These are phyloP conservation scores for Corynascus novoguineensis DNA, from an alignment of 495 filamentous ascomycete species.

Conservation along the genomic window DNA sequence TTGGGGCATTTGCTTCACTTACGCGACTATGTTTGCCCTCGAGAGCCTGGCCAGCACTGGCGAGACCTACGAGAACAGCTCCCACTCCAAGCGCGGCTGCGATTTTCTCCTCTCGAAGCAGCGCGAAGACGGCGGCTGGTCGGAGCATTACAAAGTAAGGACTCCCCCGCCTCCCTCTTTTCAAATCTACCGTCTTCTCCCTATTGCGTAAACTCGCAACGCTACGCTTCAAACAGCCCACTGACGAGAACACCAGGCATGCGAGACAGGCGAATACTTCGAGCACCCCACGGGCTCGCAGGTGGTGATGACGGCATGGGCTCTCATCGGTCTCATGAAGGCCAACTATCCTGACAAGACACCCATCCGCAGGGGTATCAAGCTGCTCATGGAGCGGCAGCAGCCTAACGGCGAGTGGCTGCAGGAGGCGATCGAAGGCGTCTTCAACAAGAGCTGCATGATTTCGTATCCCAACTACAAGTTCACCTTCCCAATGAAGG, in stretches of 20 bases:
- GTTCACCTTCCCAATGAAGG: constrained; percentile 91
- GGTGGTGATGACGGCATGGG: constrained; percentile 93
- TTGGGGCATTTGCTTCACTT: constrained; percentile 98
- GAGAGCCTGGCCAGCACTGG: constrained; percentile 78
- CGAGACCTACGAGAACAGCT: constrained; percentile 71
- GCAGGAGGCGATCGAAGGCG: constrained; percentile 93
- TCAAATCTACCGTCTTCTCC: neutral
- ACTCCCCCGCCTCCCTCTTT: neutral
- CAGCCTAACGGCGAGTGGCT: constrained; percentile 86
- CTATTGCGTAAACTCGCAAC: no score
- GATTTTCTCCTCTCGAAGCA: constrained; percentile 81
- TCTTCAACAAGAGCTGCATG: constrained; percentile 99
- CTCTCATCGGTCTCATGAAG: constrained; percentile 75
- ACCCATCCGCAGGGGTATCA: constrained; percentile 67
- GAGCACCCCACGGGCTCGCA: constrained; percentile 59
- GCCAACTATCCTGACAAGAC: constrained; percentile 73
- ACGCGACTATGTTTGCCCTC: constrained; percentile 91
- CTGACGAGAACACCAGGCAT: constrained; percentile 35
- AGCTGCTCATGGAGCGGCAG: constrained; percentile 79
- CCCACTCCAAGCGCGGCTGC: constrained; percentile 65
- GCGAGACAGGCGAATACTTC: constrained; percentile 48
- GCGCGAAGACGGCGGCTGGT: constrained; percentile 88
- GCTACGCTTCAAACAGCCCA: neutral
- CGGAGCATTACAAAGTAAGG: constrained; percentile 81
- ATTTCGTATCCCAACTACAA: constrained; percentile 99